Percentiles rank a stretch among this genome's conserved stretches.
These are phyloP conservation scores for Tricholoma bakamatsutake DNA, from an alignment of 768 basidiomycete species.

Conservation along the genomic window DNA sequence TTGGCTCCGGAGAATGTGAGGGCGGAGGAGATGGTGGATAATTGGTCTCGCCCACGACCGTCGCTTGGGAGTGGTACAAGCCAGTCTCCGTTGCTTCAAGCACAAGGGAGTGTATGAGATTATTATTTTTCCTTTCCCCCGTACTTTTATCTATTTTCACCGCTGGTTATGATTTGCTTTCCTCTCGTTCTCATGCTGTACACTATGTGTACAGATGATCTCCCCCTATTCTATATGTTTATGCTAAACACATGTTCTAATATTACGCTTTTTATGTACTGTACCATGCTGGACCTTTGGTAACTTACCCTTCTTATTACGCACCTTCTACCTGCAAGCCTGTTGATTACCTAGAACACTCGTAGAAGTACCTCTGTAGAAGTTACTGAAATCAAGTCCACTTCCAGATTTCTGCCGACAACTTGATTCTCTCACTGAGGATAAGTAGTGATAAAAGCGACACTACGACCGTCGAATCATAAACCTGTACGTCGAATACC, in stretches of 20 bases:
- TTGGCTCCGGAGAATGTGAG: conserved; percentile 48
- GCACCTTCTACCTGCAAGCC: background rate
- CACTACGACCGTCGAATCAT: conserved; percentile 42
- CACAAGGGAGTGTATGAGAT: background rate
- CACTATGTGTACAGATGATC: background rate
- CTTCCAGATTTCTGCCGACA: background rate
- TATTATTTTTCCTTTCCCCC: no score
- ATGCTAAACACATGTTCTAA: background rate
- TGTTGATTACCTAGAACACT: no score
- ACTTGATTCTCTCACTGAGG: no score
- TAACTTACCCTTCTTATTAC: background rate
- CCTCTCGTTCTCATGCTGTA: background rate
- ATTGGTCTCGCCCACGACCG: conserved; percentile 27
- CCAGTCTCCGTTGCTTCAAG: conserved; percentile 15
- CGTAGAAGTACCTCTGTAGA: background rate
- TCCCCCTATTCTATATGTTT: background rate
- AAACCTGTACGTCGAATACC: conserved; percentile 73
- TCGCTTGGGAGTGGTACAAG: conserved; percentile 19
- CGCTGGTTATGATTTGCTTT: background rate
- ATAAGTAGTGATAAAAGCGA: no score
- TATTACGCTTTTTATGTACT: background rate
- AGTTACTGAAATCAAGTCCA: background rate
- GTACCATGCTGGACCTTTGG: background rate
- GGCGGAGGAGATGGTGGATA: conserved; percentile 10
- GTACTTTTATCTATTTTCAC: background rate